Evolutionary conservation across 768 basidiomycete genomes (phyloP).

Genomic region (Cystobasidium onofrii): DNA sequence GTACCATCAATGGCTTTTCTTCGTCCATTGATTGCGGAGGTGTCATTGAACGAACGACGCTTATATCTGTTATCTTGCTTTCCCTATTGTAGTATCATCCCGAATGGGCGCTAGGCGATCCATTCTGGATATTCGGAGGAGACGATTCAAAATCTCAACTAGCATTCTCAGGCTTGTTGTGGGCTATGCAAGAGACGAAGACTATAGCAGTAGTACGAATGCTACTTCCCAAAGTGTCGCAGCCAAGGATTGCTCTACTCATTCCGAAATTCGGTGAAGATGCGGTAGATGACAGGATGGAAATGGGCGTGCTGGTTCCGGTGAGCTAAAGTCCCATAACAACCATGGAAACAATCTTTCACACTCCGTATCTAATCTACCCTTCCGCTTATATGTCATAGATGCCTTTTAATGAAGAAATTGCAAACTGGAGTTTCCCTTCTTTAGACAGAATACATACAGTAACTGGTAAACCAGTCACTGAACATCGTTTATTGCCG

Average conservation of each 20-base stretch:
- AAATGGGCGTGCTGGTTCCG: slow-evolving; percentile 12
- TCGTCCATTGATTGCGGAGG: too few species aligned
- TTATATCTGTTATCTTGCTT: neutral
- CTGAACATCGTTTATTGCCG: slow-evolving; percentile 25
- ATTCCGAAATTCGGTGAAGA: slow-evolving; percentile 11
- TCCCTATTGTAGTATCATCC: slow-evolving; percentile 6
- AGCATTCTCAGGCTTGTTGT: slow-evolving; percentile 11
- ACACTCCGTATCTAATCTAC: too few species aligned
- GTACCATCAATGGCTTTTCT: too few species aligned
- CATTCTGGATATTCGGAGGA: slow-evolving; percentile 25
- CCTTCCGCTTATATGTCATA: too few species aligned
- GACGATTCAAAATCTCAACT: neutral
- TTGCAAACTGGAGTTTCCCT: slow-evolving; percentile 29
- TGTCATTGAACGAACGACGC: too few species aligned
- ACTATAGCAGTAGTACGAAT: slow-evolving; percentile 1
- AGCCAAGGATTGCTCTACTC: slow-evolving; percentile 16
- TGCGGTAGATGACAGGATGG: slow-evolving; percentile 3
- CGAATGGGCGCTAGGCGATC: slow-evolving; percentile 26
- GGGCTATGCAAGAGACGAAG: slow-evolving; percentile 20
- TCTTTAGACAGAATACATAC: slow-evolving; percentile 20
- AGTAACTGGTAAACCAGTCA: slow-evolving; percentile 7
- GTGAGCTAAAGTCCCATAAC: neutral
- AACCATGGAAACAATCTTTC: neutral
- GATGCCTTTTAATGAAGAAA: slow-evolving; percentile 29
- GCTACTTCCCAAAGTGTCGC: neutral